Conservation (phyloP, 345 rosid genomes). For the Viola odorata region DNA sequence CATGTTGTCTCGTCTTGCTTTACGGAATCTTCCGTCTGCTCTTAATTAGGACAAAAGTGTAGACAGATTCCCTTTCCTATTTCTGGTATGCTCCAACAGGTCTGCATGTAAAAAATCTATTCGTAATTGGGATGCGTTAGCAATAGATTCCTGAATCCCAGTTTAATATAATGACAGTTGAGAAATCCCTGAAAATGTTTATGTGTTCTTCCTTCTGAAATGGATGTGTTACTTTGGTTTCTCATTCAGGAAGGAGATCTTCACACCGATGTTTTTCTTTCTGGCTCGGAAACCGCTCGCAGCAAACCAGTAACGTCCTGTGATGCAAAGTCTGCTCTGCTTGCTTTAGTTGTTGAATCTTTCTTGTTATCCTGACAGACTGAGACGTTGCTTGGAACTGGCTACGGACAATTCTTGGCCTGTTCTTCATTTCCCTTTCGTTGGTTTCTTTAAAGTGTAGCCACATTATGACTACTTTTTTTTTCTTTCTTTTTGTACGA, state of each 20-base stretch:
- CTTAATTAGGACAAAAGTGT: no score
- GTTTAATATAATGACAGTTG: no score
- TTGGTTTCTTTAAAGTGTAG: neutral
- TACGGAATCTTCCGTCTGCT: neutral
- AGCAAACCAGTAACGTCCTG: conserved; percentile 19
- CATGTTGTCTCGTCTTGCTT: neutral
- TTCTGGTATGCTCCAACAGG: no score
- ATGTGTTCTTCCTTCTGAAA: no score
- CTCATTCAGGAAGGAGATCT: conserved; percentile 76
- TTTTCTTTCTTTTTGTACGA: no score
- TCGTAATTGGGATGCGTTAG: neutral
- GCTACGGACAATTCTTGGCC: conserved; percentile 2
- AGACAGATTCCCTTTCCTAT: no score
- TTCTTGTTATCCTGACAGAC: neutral
- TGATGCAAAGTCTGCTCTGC: neutral
- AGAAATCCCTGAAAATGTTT: no score
- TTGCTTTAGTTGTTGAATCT: neutral
- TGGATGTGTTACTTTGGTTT: neutral
- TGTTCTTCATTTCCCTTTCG: neutral
- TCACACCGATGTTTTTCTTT: conserved; percentile 96
- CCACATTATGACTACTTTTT: neutral
- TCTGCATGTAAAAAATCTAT: no score
- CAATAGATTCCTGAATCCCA: neutral
- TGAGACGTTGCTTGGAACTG: neutral
- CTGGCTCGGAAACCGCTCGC: conserved; percentile 68